Evolutionary conservation across 495 filamentous ascomycete genomes (phyloP).

Genomic region (Bryoglossum gracile): DNA sequence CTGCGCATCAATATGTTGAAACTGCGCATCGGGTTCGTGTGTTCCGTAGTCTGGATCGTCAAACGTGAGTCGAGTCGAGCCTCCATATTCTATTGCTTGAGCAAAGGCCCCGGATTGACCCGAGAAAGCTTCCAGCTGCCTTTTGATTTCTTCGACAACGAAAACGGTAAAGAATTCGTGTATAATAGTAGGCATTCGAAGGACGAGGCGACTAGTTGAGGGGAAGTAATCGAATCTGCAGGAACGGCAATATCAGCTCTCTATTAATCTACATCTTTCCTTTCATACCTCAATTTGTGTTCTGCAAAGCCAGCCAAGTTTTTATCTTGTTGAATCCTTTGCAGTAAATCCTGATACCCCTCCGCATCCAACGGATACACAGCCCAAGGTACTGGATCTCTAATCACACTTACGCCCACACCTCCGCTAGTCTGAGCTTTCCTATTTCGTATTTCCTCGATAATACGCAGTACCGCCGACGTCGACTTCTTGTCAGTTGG

Average conservation of each 20-base stretch:
- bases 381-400: neutral
- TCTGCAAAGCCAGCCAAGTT: neutral
- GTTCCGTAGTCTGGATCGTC: neutral
- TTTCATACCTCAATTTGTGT: conserved; percentile 7
- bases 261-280: neutral
- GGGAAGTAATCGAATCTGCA: conserved; percentile 12
- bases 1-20: neutral
- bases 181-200: conserved; percentile 5
- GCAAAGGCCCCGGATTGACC: conserved; percentile 3
- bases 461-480: neutral
- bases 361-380: neutral
- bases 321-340: neutral
- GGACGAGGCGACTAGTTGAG: neutral
- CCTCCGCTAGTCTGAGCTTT: no score
- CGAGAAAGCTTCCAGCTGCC: neutral
- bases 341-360: conserved; percentile 1
- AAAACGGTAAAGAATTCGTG: conserved; percentile 1
- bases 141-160: conserved; percentile 1
- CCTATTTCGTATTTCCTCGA: conserved; percentile 1
- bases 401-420: neutral
- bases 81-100: neutral
- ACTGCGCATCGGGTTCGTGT: conserved; percentile 9
- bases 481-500: conserved; percentile 2
- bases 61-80: neutral
- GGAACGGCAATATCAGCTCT: neutral